phyloP scores from a whole-genome alignment of 1,284 basidiomycete species.

The Austroboletus rostrupii region DNA sequence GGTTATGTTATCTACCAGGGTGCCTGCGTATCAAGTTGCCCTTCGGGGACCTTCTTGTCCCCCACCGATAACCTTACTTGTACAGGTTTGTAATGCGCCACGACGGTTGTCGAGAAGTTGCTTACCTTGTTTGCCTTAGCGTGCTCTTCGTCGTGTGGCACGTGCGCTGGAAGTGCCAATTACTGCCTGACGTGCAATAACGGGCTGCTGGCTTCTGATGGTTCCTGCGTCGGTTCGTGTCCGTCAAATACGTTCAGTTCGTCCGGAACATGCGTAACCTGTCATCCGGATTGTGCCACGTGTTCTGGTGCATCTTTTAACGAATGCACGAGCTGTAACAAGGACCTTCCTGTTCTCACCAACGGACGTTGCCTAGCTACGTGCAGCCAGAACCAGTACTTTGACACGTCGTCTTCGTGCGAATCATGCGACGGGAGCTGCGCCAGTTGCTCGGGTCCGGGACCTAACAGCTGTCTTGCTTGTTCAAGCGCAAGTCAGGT shows the following conservation, averaged over 20 bases:
- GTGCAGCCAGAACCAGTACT: slow-evolving; percentile 67
- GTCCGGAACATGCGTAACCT: slow-evolving; percentile 60
- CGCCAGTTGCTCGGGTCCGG: slow-evolving; percentile 66
- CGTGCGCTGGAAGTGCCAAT: slow-evolving; percentile 60
- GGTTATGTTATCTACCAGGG: slow-evolving; percentile 70
- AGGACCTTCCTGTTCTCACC: slow-evolving; percentile 64
- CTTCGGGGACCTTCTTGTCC: slow-evolving; percentile 66
- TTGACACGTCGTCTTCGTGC: slow-evolving; percentile 64
- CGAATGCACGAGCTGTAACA: slow-evolving; percentile 69
- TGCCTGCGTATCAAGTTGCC: slow-evolving; percentile 64
- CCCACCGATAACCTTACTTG: slow-evolving; percentile 70
- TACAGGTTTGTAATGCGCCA: slow-evolving; percentile 41
- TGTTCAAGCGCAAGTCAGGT: slow-evolving; percentile 62
- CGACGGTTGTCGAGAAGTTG: slow-evolving; percentile 6
- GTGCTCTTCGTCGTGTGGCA: slow-evolving; percentile 70
- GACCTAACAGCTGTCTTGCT: slow-evolving; percentile 64
- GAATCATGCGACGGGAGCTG: slow-evolving; percentile 70
- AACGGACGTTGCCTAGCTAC: slow-evolving; percentile 72
- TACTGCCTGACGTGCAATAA: slow-evolving; percentile 71
- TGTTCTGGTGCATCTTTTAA: slow-evolving; percentile 71
- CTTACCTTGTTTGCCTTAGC: slow-evolving; percentile 39
- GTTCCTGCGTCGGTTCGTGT: slow-evolving; percentile 70
- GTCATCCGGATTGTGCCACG: slow-evolving; percentile 78
- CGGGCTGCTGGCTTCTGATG: slow-evolving; percentile 59
- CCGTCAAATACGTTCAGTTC: slow-evolving; percentile 67